These are phyloP conservation scores for Thuidium tamariscinum DNA, from an alignment of 225 moss, liverwort and hornwort genomes.

Conservation along the genomic window DNA sequence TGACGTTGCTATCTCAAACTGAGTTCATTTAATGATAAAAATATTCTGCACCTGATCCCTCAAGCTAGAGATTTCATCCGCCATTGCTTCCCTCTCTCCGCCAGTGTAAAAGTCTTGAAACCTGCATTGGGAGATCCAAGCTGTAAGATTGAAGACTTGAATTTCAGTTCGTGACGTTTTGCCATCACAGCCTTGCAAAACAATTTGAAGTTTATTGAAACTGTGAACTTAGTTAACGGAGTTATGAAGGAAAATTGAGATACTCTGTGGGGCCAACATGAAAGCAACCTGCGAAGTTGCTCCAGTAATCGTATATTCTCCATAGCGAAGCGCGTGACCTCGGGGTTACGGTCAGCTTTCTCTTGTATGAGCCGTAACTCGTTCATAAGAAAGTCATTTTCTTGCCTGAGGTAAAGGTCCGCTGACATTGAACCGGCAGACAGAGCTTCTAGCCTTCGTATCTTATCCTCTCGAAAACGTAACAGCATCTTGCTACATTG, in stretches of 20 bases:
- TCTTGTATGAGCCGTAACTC: conserved; percentile 65
- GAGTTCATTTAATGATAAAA: background rate
- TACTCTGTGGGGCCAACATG: background rate
- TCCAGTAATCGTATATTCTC: conserved; percentile 85
- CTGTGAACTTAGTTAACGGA: background rate
- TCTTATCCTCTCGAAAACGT: conserved; percentile 58
- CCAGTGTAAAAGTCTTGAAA: conserved; percentile 76
- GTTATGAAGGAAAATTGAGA: background rate
- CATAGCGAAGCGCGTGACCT: conserved; percentile 96
- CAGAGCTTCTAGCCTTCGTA: conserved; percentile 36
- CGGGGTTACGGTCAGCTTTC: conserved; percentile 82
- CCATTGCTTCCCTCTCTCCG: conserved; percentile 72
- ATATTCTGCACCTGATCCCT: conserved; percentile 58
- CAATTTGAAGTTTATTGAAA: background rate
- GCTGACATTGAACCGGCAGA: conserved; percentile 33
- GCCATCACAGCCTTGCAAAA: background rate
- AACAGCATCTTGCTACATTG: conserved; percentile 62
- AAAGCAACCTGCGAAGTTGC: conserved; percentile 74
- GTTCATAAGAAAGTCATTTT: conserved; percentile 50
- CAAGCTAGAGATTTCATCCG: conserved; percentile 64
- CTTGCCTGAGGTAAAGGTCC: conserved; percentile 50
- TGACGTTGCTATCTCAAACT: background rate
- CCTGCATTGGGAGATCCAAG: conserved; percentile 19
- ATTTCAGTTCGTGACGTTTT: background rate
- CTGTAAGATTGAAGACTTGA: background rate